Evolutionary conservation across 257 asterid species (phyloP).

Genomic region (Henckelia pumila): DNA sequence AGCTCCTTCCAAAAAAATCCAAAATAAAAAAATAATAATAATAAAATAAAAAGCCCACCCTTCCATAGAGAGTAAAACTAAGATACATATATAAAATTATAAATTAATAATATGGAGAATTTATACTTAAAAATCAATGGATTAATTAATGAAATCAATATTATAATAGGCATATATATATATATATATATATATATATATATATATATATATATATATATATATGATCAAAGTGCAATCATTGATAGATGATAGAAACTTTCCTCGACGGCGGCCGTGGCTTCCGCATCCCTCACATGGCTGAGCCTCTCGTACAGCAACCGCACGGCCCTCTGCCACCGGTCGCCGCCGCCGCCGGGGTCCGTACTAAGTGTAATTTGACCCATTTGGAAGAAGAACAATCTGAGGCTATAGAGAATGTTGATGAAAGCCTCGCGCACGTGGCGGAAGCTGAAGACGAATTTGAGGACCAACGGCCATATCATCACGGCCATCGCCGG

Average conservation of each 20-base stretch:
- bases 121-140: background rate
- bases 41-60: too few species aligned
- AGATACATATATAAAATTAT: too few species aligned
- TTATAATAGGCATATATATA: too few species aligned
- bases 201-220: too few species aligned
- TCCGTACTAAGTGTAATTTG: slow-evolving; percentile 35
- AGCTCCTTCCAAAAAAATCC: background rate
- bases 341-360: slow-evolving; percentile 12
- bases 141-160: background rate
- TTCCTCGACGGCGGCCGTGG: slow-evolving; percentile 42
- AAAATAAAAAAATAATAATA: too few species aligned
- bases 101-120: too few species aligned
- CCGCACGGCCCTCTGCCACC: slow-evolving; percentile 66
- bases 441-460: slow-evolving; percentile 42
- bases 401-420: slow-evolving; percentile 27
- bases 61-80: background rate
- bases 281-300: slow-evolving; percentile 37
- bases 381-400: slow-evolving; percentile 56
- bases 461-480: slow-evolving; percentile 53
- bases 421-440: slow-evolving; percentile 34
- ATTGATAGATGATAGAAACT: slow-evolving; percentile 48
- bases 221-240: slow-evolving; percentile 49
- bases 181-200: too few species aligned
- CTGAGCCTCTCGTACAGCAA: slow-evolving; percentile 39
- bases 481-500: slow-evolving; percentile 39